phyloP scores from a whole-genome alignment of 257 asterid genomes.

The Fraxinus quadrangulata region DNA sequence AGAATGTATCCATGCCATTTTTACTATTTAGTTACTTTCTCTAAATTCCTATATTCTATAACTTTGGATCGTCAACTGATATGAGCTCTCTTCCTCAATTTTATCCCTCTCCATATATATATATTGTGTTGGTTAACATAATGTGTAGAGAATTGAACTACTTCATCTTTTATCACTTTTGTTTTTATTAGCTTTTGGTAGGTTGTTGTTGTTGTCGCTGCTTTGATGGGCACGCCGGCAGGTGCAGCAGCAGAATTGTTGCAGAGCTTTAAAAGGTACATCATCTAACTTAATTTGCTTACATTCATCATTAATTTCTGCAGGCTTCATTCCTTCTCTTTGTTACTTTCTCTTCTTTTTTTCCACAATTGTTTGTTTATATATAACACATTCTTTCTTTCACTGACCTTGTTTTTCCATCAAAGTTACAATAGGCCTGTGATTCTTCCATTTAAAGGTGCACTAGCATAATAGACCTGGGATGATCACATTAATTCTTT shows the following conservation, averaged over 20 bases:
- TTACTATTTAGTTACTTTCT: neutral
- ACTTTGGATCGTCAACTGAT: conserved; percentile 11
- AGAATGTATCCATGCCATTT: conserved; percentile 19
- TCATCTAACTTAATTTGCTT: conserved; percentile 32
- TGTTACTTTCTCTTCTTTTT: conserved; percentile 22
- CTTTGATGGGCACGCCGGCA: conserved; percentile 46
- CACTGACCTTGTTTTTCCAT: neutral
- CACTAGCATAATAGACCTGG: conserved; percentile 1
- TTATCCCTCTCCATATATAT: too few species aligned
- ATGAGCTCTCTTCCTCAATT: too few species aligned
- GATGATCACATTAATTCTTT: conserved; percentile 1
- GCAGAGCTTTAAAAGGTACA: conserved; percentile 51
- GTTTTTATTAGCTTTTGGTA: conserved; percentile 45
- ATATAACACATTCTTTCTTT: neutral
- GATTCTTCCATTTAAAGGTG: neutral
- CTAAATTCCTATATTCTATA: neutral
- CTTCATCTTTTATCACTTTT: conserved; percentile 22
- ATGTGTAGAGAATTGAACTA: conserved; percentile 21
- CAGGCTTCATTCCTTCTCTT: conserved; percentile 19
- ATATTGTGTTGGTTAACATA: neutral
- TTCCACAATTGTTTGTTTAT: conserved; percentile 21
- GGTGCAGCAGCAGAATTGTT: conserved; percentile 30
- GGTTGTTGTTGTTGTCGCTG: conserved; percentile 39
- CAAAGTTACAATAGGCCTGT: conserved; percentile 1
- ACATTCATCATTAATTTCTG: conserved; percentile 33